Evolutionary conservation across 805 yeast genomes (phyloP).

Genomic region (Martiniozyma abietophila): DNA sequence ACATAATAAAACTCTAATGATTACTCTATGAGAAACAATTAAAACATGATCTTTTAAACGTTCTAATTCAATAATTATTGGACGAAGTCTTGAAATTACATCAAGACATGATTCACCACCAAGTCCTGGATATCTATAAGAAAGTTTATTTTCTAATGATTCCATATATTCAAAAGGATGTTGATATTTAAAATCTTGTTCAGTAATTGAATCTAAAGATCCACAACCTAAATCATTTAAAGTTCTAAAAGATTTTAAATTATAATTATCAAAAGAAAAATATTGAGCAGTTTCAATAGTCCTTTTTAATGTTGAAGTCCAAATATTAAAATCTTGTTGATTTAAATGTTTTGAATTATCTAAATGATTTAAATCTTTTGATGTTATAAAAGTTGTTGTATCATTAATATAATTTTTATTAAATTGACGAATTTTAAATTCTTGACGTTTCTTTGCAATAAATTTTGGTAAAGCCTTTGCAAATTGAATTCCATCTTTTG

Average conservation of each 20-base stretch:
- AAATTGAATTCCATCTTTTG: slow-evolving; percentile 23
- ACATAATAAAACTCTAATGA: slow-evolving; percentile 27
- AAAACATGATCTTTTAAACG: slow-evolving; percentile 28
- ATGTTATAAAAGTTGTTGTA: slow-evolving; percentile 16
- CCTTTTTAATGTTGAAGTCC: slow-evolving; percentile 28
- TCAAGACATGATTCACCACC: slow-evolving; percentile 32
- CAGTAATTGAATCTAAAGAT: slow-evolving; percentile 24
- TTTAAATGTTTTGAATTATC: slow-evolving; percentile 16
- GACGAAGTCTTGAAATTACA: slow-evolving; percentile 27
- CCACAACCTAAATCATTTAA: slow-evolving; percentile 30
- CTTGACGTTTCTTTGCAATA: slow-evolving; percentile 26
- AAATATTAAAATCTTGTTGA: slow-evolving; percentile 25
- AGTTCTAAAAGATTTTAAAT: slow-evolving; percentile 26
- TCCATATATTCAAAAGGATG: slow-evolving; percentile 23
- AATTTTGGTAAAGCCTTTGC: slow-evolving; percentile 29
- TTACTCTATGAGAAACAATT: slow-evolving; percentile 28
- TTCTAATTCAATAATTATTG: slow-evolving; percentile 29
- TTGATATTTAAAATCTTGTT: slow-evolving; percentile 21
- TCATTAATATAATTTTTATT: slow-evolving; percentile 27
- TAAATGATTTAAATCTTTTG: too few relatives aligned
- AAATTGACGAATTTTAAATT: slow-evolving; percentile 26
- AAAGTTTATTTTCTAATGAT: slow-evolving; percentile 23
- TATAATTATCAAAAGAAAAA: slow-evolving; percentile 24
- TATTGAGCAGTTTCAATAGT: slow-evolving; percentile 25
- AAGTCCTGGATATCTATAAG: slow-evolving; percentile 28